phyloP scores from a whole-genome alignment of 192 early-diverging fungal genomes.

The Podila epicladia region DNA sequence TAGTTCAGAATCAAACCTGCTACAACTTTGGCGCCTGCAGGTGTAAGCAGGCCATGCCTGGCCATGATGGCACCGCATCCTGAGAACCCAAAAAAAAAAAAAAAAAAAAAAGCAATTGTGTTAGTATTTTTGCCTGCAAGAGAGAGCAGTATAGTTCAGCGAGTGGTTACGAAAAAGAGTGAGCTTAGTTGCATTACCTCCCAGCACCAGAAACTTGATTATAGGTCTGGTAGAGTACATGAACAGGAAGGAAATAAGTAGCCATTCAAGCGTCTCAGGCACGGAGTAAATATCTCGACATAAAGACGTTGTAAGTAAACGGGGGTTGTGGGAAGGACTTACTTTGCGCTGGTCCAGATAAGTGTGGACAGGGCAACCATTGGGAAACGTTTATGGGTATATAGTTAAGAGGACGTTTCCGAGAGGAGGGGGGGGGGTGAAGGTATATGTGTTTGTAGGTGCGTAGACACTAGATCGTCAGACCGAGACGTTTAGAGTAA shows the following conservation, averaged over 20 bases:
- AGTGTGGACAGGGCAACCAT: slow-evolving; percentile 13
- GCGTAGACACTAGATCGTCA: too few species aligned
- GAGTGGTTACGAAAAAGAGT: not conserved
- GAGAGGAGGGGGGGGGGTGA: too few species aligned
- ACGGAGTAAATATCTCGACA: not conserved
- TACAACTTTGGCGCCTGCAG: slow-evolving; percentile 38
- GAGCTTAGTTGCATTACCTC: slow-evolving; percentile 17
- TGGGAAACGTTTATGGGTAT: not conserved
- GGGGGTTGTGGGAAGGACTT: not conserved
- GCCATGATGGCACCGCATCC: slow-evolving; percentile 51
- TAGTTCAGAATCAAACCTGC: slow-evolving; percentile 45
- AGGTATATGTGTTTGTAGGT: too few species aligned
- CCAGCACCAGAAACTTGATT: slow-evolving; percentile 44
- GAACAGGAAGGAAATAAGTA: not conserved
- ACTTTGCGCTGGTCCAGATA: slow-evolving; percentile 16
- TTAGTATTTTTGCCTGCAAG: not conserved
- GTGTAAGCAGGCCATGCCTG: slow-evolving; percentile 38
- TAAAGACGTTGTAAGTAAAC: not conserved
- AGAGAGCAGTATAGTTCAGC: not conserved
- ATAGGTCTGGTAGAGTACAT: slow-evolving; percentile 16
- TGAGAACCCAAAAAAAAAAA: not conserved
- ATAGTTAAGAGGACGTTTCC: not conserved
- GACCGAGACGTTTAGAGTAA: too few species aligned
- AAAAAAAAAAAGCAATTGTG: not conserved
- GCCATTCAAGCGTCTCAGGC: not conserved